Evolutionary conservation across 2,329 filamentous ascomycete species (phyloP).

Genomic region (Scopulariopsis brevicaulis): DNA sequence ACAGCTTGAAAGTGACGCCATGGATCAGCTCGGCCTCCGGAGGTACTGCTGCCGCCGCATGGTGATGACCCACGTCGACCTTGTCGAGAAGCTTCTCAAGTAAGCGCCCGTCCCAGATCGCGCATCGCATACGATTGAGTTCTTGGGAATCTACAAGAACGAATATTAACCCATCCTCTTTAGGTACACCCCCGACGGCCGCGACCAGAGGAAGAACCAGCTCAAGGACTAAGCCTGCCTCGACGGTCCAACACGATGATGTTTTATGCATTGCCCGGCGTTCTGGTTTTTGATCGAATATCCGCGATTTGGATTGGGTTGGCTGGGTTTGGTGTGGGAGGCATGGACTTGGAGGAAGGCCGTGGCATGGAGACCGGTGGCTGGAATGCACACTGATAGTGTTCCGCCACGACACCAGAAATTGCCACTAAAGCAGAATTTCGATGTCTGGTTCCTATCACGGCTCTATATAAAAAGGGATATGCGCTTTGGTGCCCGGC

Average conservation of each 20-base stretch:
- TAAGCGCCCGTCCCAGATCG: conserved; percentile 30
- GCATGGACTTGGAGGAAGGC: background rate
- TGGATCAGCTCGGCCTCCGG: conserved; percentile 88
- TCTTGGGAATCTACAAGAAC: conserved; percentile 1
- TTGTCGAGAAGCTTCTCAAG: conserved; percentile 97
- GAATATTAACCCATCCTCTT: background rate
- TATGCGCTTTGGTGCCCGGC: no score
- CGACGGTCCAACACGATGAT: conserved; percentile 2
- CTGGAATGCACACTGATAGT: background rate
- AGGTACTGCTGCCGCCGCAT: conserved; percentile 98
- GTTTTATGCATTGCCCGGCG: conserved; percentile 12
- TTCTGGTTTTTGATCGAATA: conserved; percentile 7
- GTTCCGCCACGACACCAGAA: no score
- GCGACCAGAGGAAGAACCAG: conserved; percentile 49
- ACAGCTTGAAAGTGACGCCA: conserved; percentile 62
- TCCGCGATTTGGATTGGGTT: background rate
- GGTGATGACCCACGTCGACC: conserved; percentile 98
- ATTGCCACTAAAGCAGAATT: no score
- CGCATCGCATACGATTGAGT: background rate
- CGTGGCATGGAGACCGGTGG: background rate
- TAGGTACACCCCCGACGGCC: conserved; percentile 51
- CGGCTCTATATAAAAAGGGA: no score
- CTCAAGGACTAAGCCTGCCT: conserved; percentile 8
- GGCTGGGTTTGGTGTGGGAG: background rate
- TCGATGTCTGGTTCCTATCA: no score